A percentile compares a stretch with the other conserved stretches of the same genome.
These are phyloP conservation scores for Bipolaris oryzae DNA, from an alignment of 2,329 filamentous ascomycete genomes.

Conservation along the genomic window DNA sequence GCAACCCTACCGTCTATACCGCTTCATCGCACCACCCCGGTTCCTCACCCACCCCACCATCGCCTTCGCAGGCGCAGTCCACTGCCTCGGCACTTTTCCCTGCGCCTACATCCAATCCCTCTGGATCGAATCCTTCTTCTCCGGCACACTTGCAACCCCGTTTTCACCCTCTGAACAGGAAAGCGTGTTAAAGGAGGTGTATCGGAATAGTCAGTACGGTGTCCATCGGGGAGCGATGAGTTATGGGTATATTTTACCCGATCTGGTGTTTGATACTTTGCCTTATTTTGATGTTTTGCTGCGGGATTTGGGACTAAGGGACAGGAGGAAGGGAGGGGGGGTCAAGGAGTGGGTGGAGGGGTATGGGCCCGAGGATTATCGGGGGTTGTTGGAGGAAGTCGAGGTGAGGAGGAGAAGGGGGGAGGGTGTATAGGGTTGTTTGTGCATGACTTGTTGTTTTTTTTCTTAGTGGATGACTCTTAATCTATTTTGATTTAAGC, in stretches of 20 bases:
- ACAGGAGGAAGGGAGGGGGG: slow-evolving; percentile 25
- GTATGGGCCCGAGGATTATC: slow-evolving; percentile 62
- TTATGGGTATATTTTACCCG: slow-evolving; percentile 68
- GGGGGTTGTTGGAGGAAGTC: slow-evolving; percentile 52
- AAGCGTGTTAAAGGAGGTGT: slow-evolving; percentile 46
- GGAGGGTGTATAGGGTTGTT: too few species aligned
- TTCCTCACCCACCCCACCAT: slow-evolving; percentile 17
- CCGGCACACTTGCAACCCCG: slow-evolving; percentile 52
- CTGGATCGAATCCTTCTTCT: slow-evolving; percentile 67
- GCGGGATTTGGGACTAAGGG: slow-evolving; percentile 29
- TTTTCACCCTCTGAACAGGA: background rate
- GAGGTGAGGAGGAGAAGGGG: slow-evolving; percentile 54
- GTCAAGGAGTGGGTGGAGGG: slow-evolving; percentile 27
- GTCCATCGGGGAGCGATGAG: slow-evolving; percentile 74
- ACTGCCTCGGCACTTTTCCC: slow-evolving; percentile 46
- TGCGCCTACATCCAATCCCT: slow-evolving; percentile 51
- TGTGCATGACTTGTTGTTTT: too few species aligned
- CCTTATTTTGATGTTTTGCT: slow-evolving; percentile 40
- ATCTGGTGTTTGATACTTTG: slow-evolving; percentile 39
- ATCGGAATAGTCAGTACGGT: slow-evolving; percentile 71
- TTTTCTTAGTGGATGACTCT: background rate
- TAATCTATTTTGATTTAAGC: too few species aligned
- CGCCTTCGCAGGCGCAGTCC: slow-evolving; percentile 37
- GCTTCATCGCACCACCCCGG: slow-evolving; percentile 51
- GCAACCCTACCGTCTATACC: slow-evolving; percentile 48